Conservation (phyloP, 345 rosid species). For the Cardiospermum halicacabum region DNA sequence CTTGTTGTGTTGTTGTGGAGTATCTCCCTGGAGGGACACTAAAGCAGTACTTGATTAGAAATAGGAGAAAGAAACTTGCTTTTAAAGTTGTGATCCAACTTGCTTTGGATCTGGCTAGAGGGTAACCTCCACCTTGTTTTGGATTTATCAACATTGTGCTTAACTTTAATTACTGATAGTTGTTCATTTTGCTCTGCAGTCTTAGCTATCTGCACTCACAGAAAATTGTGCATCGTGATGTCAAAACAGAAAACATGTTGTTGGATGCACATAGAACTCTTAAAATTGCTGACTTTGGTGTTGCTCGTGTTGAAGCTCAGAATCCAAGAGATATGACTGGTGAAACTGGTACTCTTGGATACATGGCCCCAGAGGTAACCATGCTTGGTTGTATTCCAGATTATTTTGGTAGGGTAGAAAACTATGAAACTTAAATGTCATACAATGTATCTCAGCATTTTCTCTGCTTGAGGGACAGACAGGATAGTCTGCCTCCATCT, state of each 20-base stretch:
- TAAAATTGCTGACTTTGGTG: constrained; percentile 97
- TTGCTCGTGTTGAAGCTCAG: constrained; percentile 95
- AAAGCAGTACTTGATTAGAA: constrained; percentile 67
- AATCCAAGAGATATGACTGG: constrained; percentile 96
- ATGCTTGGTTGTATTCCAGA: constrained; percentile 1
- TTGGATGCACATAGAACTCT: constrained; percentile 53
- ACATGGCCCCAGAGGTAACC: constrained; percentile 99
- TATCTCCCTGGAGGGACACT: constrained; percentile 81
- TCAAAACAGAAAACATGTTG: constrained; percentile 89
- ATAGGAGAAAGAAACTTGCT: constrained; percentile 71
- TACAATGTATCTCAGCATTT: background rate
- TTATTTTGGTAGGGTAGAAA: background rate
- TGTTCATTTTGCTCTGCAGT: constrained; percentile 37
- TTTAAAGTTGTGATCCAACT: constrained; percentile 69
- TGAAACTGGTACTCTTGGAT: constrained; percentile 93
- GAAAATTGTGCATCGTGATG: constrained; percentile 96
- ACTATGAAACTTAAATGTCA: background rate
- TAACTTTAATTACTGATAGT: background rate
- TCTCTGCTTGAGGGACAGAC: background rate
- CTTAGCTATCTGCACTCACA: constrained; percentile 82
- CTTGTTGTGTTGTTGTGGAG: constrained; percentile 92
- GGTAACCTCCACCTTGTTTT: constrained; percentile 37
- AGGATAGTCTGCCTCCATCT: background rate
- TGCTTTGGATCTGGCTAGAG: constrained; percentile 86
- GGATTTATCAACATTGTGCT: background rate